phyloP scores from a whole-genome alignment of 306 rosid genomes.

The Oemleria cerasiformis region DNA sequence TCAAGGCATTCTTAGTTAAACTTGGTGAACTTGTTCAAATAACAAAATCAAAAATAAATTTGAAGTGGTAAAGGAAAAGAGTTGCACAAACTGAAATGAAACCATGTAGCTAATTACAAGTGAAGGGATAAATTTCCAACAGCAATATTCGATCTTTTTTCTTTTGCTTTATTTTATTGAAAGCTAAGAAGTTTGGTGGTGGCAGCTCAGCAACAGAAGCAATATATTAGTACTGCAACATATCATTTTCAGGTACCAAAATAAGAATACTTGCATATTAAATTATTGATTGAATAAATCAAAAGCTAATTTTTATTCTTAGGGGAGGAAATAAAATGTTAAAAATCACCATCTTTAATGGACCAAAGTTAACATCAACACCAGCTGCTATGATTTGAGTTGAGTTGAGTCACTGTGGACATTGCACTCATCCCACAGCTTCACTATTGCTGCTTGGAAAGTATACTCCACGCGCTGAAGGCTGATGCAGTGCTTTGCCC shows the following conservation, averaged over 20 bases:
- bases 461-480: conserved; percentile 12
- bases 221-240: background rate
- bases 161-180: background rate
- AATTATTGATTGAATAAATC: background rate
- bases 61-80: too few relatives aligned
- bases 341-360: conserved; percentile 15
- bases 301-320: background rate
- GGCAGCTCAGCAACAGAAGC: background rate
- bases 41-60: background rate
- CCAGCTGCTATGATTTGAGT: conserved; percentile 28
- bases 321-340: background rate
- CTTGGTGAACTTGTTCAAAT: background rate
- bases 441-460: background rate
- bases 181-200: background rate
- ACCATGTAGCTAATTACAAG: background rate
- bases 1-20: background rate
- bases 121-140: background rate
- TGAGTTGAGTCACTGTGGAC: background rate
- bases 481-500: background rate
- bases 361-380: conserved; percentile 35
- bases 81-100: too few relatives aligned
- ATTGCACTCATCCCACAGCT: background rate
- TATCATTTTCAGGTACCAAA: background rate
- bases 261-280: background rate
- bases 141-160: background rate